These are phyloP conservation scores for Stromatinia cepivora DNA, from an alignment of 2,329 filamentous ascomycete species.

Conservation along the genomic window DNA sequence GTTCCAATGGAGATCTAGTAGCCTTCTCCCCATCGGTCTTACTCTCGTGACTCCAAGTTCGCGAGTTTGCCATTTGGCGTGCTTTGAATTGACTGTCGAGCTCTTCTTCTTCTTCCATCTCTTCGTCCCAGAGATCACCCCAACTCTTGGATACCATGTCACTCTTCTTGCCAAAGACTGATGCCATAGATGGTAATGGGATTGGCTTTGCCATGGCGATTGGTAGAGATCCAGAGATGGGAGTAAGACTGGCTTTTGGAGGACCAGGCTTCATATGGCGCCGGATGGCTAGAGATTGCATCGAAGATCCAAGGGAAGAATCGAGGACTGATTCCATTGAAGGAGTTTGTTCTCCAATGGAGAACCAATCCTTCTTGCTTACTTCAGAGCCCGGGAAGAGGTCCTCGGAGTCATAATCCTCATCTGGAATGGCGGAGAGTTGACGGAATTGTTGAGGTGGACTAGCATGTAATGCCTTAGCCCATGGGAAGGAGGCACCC, in stretches of 20 bases:
- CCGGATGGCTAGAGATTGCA: slow-evolving; percentile 68
- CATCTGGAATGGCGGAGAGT: slow-evolving; percentile 80
- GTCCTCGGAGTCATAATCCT: slow-evolving; percentile 76
- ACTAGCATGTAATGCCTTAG: slow-evolving; percentile 79
- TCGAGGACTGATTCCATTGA: slow-evolving; percentile 83
- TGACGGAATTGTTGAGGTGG: slow-evolving; percentile 73
- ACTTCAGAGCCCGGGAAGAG: slow-evolving; percentile 78
- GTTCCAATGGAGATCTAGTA: slow-evolving; percentile 54
- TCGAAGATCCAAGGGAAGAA: slow-evolving; percentile 77
- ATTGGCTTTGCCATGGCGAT: slow-evolving; percentile 78
- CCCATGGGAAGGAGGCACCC: slow-evolving; percentile 93
- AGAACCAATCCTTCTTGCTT: slow-evolving; percentile 73
- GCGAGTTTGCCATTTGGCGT: slow-evolving; percentile 62
- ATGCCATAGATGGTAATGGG: slow-evolving; percentile 59
- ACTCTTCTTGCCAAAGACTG: slow-evolving; percentile 75
- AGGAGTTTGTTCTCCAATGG: slow-evolving; percentile 71
- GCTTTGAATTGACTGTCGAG: slow-evolving; percentile 62
- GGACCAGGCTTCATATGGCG: slow-evolving; percentile 48
- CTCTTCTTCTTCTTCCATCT: slow-evolving; percentile 73
- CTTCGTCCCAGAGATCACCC: slow-evolving; percentile 98
- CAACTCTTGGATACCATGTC: slow-evolving; percentile 94
- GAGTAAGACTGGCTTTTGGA: slow-evolving; percentile 55
- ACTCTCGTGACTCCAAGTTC: slow-evolving; percentile 71
- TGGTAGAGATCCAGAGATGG: slow-evolving; percentile 68
- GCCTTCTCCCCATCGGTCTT: slow-evolving; percentile 49